Conservation (phyloP, 176 grass and related monocot genomes). For the Cenchrus americanus region DNA sequence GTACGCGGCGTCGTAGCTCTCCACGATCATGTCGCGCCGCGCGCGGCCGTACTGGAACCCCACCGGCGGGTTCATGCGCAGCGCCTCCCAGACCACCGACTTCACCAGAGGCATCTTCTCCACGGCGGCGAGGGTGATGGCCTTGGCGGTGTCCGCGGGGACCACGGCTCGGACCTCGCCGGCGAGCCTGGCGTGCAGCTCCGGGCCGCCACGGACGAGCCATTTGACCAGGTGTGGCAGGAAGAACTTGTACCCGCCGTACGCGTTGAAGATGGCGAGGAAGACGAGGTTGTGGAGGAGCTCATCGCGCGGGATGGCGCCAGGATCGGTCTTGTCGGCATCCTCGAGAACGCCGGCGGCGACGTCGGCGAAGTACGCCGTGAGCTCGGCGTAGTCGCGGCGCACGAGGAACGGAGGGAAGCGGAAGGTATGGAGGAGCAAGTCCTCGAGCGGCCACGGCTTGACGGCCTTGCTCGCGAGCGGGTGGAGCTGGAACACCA, state of each 20-base stretch:
- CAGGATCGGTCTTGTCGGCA: conserved; percentile 46
- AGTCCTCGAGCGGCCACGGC: conserved; percentile 84
- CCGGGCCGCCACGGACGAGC: conserved; percentile 78
- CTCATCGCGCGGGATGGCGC: conserved; percentile 72
- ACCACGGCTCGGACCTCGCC: conserved; percentile 80
- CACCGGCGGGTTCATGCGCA: conserved; percentile 94
- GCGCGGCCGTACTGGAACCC: conserved; percentile 88
- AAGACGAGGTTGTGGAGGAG: conserved; percentile 93
- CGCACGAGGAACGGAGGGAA: conserved; percentile 72
- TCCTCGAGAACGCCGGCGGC: conserved; percentile 63
- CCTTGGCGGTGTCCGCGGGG: conserved; percentile 35
- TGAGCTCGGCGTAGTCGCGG: conserved; percentile 80
- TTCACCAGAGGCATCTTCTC: conserved; percentile 90
- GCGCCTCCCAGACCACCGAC: conserved; percentile 91
- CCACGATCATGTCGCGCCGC: conserved; percentile 91
- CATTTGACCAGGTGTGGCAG: conserved; percentile 66
- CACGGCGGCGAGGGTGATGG: conserved; percentile 60
- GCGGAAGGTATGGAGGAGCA: conserved; percentile 76
- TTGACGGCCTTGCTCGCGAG: conserved; percentile 38
- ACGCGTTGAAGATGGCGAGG: conserved; percentile 89
- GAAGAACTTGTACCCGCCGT: conserved; percentile 85
- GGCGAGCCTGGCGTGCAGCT: conserved; percentile 64
- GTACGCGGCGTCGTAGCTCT: conserved; percentile 88
- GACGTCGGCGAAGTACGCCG: conserved; percentile 77
- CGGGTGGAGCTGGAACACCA: conserved; percentile 83